phyloP scores from a whole-genome alignment of 352 stramenopile genomes.

The Stephanocyclus meneghinianus region DNA sequence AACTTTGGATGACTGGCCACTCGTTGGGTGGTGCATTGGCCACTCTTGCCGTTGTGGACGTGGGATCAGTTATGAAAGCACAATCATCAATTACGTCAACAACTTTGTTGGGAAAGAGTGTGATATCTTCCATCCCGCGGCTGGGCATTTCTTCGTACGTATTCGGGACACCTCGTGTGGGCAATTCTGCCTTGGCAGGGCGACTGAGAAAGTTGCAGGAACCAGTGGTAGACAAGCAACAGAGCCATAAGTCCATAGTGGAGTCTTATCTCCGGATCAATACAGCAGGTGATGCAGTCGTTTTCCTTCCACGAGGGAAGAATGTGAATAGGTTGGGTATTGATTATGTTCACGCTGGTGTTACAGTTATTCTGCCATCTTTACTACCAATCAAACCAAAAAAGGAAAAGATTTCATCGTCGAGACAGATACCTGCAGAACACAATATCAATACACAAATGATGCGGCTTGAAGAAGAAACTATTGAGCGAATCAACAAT shows the following conservation, averaged over 20 bases:
- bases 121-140: background rate
- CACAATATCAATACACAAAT: background rate
- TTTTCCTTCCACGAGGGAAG: slow-evolving; percentile 15
- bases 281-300: slow-evolving; percentile 8
- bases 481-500: slow-evolving; percentile 1
- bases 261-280: slow-evolving; percentile 2
- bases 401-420: background rate
- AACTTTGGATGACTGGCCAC: slow-evolving; percentile 16
- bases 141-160: slow-evolving; percentile 12
- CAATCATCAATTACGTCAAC: background rate
- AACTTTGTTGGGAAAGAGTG: background rate
- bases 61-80: slow-evolving; percentile 10
- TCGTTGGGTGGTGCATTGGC: slow-evolving; percentile 10
- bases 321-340: slow-evolving; percentile 15
- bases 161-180: slow-evolving; percentile 14
- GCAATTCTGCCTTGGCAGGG: slow-evolving; percentile 1
- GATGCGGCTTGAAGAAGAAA: slow-evolving; percentile 18
- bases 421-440: background rate
- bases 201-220: background rate
- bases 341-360: slow-evolving; percentile 18
- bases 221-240: background rate
- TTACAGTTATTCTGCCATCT: slow-evolving; percentile 6
- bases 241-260: background rate
- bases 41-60: slow-evolving; percentile 8
- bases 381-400: background rate